Evolutionary conservation across 169 alveolate species (phyloP).

Genomic region (Plasmodium inui): DNA sequence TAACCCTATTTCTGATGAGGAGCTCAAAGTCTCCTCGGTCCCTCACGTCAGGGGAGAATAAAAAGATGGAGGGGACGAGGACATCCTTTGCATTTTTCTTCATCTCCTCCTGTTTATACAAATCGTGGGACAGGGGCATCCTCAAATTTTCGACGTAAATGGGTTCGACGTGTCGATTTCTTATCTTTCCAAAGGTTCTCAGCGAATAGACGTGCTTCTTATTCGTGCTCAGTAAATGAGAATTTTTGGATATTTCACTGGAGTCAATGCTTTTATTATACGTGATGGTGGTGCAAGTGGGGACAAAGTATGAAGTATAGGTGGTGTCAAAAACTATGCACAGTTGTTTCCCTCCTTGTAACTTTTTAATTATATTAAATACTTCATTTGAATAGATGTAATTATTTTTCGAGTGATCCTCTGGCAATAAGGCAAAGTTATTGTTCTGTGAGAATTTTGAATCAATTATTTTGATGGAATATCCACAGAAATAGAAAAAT

Average conservation of each 20-base stretch:
- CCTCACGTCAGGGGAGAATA: conserved; percentile 57
- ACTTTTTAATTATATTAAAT: conserved; percentile 54
- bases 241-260: conserved; percentile 50
- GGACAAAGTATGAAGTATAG: conserved; percentile 58
- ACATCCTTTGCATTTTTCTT: neutral
- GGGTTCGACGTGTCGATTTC: conserved; percentile 58
- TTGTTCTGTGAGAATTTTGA: conserved; percentile 41
- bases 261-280: conserved; percentile 46
- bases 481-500: conserved; percentile 71
- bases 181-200: conserved; percentile 44
- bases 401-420: conserved; percentile 60
- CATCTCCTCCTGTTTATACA: conserved; percentile 4
- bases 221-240: neutral
- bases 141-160: conserved; percentile 42
- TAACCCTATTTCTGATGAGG: conserved; percentile 12
- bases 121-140: conserved; percentile 15
- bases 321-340: conserved; percentile 71
- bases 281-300: conserved; percentile 29
- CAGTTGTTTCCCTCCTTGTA: conserved; percentile 66
- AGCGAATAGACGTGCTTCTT: conserved; percentile 31
- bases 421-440: conserved; percentile 73
- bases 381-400: conserved; percentile 71
- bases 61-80: conserved; percentile 55
- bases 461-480: conserved; percentile 65
- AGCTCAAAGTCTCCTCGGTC: conserved; percentile 58